Percentiles rank a stretch among this genome's conserved stretches.
phyloP scores from a whole-genome alignment of 352 stramenopile genomes.

The Globisporangium abappressorium region DNA sequence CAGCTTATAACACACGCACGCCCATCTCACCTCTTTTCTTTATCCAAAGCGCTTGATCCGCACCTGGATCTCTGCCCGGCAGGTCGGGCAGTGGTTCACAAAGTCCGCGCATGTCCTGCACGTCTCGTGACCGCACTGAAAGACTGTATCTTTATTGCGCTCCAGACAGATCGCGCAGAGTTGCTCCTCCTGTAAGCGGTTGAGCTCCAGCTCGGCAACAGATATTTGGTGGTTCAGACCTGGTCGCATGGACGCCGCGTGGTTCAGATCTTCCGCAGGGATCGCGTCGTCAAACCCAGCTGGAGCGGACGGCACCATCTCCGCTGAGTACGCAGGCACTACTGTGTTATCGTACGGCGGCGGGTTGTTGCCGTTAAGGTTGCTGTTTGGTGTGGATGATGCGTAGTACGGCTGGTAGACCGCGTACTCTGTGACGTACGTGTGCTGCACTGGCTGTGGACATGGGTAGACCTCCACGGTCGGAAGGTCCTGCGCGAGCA shows the following conservation, averaged over 20 bases:
- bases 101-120: constrained; percentile 52
- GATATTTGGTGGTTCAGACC: constrained; percentile 36
- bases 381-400: background rate
- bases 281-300: constrained; percentile 9
- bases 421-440: constrained; percentile 25
- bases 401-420: constrained; percentile 27
- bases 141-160: constrained; percentile 72
- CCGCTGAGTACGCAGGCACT: constrained; percentile 3
- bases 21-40: constrained; percentile 11
- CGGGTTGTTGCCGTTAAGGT: constrained; percentile 13
- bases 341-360: background rate
- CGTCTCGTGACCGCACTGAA: constrained; percentile 84
- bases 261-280: background rate
- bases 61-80: constrained; percentile 66
- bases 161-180: constrained; percentile 79
- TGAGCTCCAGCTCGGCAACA: constrained; percentile 54
- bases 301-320: constrained; percentile 17
- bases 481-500: constrained; percentile 51
- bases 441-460: constrained; percentile 29
- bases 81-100: constrained; percentile 67
- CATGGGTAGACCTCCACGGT: constrained; percentile 64
- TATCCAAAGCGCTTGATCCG: constrained; percentile 71
- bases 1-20: background rate
- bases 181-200: constrained; percentile 56
- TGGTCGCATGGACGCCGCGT: constrained; percentile 1